Evolutionary conservation across 768 basidiomycete genomes (phyloP), one percentile per base, ranked within the genome.

Genomic region (Boletus bicolor): DNA sequence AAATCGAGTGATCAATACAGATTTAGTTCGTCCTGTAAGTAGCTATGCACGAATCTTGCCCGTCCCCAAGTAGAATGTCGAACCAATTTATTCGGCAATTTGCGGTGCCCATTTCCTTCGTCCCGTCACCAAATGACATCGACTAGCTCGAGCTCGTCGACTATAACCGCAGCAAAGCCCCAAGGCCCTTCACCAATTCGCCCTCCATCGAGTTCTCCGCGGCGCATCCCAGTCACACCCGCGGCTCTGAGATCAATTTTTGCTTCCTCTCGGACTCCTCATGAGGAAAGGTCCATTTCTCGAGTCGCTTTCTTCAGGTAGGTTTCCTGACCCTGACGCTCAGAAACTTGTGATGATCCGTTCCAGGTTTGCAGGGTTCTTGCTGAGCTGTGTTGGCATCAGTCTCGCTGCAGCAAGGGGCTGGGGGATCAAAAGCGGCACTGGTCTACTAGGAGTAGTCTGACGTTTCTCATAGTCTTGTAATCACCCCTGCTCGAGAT

Each of bases 231-330:
- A 53, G 88, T 93, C 19, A 92, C 91, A 0, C 91, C 91, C 10
- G 86, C 87, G 10, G 85, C 89, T 1, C 69, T 93, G 55, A 79
- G 91, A 39, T 86, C 88, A 49, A 93, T 93, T 62, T 93, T 93
- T 69, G 83, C 91, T 28, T 93, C 90, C 12, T 93, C 91, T 21
- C 82, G 91, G 14, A 86, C 88, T 0, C 82, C 87, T 3, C 75
- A 86, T 53, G 91, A 93, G 67, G 91, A 93, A 68, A 82, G 91
- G 30, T 85, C 88, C 0, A 84, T 93, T 50, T 93, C 91, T 38
- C 82, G 90, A 14, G 79, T 91, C 49, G 91, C 91, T 32, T 93
- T 93, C 76, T 93, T 93, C 71, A 82, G 91, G 91, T 89, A 69
- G 44, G 64, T 50, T 53, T 53, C 51, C 32, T 41, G 34, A 19